Evolutionary conservation across 179 eudicot genomes (phyloP), one percentile per base, ranked within the genome.

Genomic region (Camellia oleifera): DNA sequence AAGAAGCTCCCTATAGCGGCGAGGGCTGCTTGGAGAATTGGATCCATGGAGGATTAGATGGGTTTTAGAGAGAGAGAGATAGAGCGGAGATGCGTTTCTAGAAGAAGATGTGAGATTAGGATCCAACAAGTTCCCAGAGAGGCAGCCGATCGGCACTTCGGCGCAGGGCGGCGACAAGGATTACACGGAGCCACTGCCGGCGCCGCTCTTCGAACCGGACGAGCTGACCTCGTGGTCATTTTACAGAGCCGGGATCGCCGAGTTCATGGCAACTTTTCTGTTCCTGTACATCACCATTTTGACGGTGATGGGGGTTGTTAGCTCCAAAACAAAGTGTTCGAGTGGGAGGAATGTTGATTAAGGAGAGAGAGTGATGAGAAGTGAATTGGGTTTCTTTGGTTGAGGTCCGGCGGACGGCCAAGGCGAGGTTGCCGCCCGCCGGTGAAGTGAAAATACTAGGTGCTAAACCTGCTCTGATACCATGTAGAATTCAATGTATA

Each of bases 1-100:
- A 79, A 26, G 83, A 88, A 83, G 67, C 87, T 66, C 26, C 13
- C 75, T 2, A 68, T 6, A 11, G 89, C 91, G 0, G 88, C 84
- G 18, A 86, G 2, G 57, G 42, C 1, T 69, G 80, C 88, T 86
- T 88, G 74, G 60, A 52, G 72, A 17, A 42, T n/a, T 60, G 26
- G 26, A 26, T 0, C 26, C 26, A 26, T 26, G 26, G 26, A 26
- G 26, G 26, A 26, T 26, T 26, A 26, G 26, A 26, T 26, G 26
- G 26, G 26, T 26, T 26, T 26, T 26, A 26, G 26, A 26, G 26
- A 26, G 26, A 26, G 26, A 26, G 26, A 26, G 26, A 26, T 0
- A 26, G 26, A 26, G 26, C 0, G 26, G 26, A 26, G 26, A 26
- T 26, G 26, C 0, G 26, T 26, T 26, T 26, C 26, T 42, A 44